Conservation (phyloP, 441 rosid species). For the Kokia cookei region DNA sequence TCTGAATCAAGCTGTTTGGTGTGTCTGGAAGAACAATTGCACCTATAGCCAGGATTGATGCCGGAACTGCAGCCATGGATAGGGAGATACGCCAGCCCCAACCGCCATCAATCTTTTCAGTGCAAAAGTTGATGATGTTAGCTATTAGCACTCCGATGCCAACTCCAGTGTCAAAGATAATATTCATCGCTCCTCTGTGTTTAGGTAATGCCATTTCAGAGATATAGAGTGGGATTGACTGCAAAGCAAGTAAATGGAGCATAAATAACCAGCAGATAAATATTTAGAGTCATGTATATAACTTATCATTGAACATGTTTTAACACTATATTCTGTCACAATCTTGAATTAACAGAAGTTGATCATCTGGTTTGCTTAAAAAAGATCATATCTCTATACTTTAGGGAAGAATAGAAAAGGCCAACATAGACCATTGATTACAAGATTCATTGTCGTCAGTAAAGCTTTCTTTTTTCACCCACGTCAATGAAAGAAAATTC, state of each 20-base stretch:
- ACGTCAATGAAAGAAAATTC: not conserved
- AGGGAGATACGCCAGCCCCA: slow-evolving; percentile 62
- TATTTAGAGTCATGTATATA: not conserved
- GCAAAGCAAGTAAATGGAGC: not conserved
- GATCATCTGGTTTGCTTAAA: not conserved
- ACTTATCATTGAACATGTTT: not conserved
- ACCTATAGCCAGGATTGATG: slow-evolving; percentile 37
- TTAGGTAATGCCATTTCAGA: slow-evolving; percentile 61
- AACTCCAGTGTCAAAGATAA: slow-evolving; percentile 42
- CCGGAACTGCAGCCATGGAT: slow-evolving; percentile 51
- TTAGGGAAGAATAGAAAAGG: not conserved
- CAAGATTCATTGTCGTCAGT: not conserved
- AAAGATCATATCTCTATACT: not conserved
- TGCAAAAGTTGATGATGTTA: slow-evolving; percentile 34
- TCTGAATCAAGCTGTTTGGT: slow-evolving; percentile 38
- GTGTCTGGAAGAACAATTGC: slow-evolving; percentile 50
- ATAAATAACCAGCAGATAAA: not conserved
- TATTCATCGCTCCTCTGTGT: slow-evolving; percentile 54
- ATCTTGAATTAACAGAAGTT: not conserved
- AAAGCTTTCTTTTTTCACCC: not conserved
- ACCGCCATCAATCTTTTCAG: slow-evolving; percentile 34
- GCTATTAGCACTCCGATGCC: slow-evolving; percentile 45
- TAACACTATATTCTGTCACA: not conserved
- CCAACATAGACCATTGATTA: not conserved
- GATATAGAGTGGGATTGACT: slow-evolving; percentile 55